Percentiles rank a stretch among this genome's conserved stretches.
Conservation (phyloP, 495 filamentous ascomycete species). For the Astrothelium subdiscretum region DNA sequence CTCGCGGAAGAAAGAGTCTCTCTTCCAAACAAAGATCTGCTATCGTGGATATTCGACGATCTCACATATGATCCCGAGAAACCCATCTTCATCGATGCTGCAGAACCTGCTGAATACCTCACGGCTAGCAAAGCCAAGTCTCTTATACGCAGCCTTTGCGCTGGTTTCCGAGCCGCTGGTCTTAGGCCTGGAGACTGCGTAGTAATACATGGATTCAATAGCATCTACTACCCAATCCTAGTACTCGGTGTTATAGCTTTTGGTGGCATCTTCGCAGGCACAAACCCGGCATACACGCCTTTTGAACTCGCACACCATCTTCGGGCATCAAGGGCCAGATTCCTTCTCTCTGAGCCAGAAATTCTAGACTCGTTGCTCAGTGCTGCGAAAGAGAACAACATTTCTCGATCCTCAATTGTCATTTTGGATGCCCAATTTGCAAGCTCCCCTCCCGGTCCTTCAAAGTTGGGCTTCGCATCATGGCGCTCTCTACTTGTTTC, state of each 20-base stretch:
- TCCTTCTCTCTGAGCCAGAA: slow-evolving; percentile 38
- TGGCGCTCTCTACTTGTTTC: slow-evolving; percentile 18
- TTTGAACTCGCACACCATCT: slow-evolving; percentile 35
- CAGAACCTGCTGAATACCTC: slow-evolving; percentile 14
- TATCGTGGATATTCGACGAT: slow-evolving; percentile 25
- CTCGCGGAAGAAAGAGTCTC: slow-evolving; percentile 12
- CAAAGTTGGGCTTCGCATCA: slow-evolving; percentile 7
- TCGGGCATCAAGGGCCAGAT: slow-evolving; percentile 28
- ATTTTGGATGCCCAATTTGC: slow-evolving; percentile 34
- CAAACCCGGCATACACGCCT: slow-evolving; percentile 32
- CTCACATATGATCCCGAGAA: slow-evolving; percentile 22
- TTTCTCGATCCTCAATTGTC: slow-evolving; percentile 38
- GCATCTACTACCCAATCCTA: slow-evolving; percentile 27
- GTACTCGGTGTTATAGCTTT: slow-evolving; percentile 28
- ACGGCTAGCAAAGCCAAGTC: slow-evolving; percentile 16
- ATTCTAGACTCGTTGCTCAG: slow-evolving; percentile 32
- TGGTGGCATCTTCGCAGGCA: slow-evolving; percentile 30
- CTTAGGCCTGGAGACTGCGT: slow-evolving; percentile 23
- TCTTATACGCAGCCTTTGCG: slow-evolving; percentile 20
- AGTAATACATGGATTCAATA: slow-evolving; percentile 23
- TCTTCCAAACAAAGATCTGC: slow-evolving; percentile 21
- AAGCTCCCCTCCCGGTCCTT: slow-evolving; percentile 37
- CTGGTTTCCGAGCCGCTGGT: slow-evolving; percentile 22
- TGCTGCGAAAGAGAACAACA: slow-evolving; percentile 32
- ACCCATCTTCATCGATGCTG: slow-evolving; percentile 23